Percentiles rank a stretch among this genome's conserved stretches.
These are phyloP conservation scores for Aspergillus taichungensis DNA, from an alignment of 495 filamentous ascomycete genomes.

Conservation along the genomic window DNA sequence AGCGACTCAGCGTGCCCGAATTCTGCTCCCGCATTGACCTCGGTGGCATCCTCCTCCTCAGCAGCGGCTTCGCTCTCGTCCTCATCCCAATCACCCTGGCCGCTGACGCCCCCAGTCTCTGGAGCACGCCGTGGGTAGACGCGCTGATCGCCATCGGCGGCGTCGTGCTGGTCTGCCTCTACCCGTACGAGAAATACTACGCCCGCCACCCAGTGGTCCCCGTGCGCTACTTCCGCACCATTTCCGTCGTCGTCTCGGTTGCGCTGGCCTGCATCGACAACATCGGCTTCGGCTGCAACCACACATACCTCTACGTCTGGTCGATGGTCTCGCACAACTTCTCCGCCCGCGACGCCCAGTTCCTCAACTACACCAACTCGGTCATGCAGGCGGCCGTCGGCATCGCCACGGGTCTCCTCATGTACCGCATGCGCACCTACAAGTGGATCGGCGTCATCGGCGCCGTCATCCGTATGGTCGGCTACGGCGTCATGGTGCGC, in stretches of 20 bases:
- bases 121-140: constrained; percentile 37
- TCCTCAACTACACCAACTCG: constrained; percentile 36
- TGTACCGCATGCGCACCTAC: constrained; percentile 34
- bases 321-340: constrained; percentile 33
- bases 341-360: constrained; percentile 33
- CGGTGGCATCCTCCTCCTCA: constrained; percentile 33
- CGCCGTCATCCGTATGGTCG: constrained; percentile 31
- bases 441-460: constrained; percentile 38
- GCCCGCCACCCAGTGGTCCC: constrained; percentile 37
- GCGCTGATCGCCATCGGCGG: constrained; percentile 32
- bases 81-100: constrained; percentile 35
- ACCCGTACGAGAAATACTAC: constrained; percentile 35
- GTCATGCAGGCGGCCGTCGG: constrained; percentile 34
- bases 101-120: constrained; percentile 25
- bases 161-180: constrained; percentile 24
- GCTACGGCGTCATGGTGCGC: constrained; percentile 43
- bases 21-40: constrained; percentile 42
- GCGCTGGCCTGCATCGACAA: constrained; percentile 31
- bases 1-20: constrained; percentile 25
- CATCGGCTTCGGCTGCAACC: constrained; percentile 31
- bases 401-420: constrained; percentile 32
- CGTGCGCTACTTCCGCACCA: constrained; percentile 32
- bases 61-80: constrained; percentile 25
- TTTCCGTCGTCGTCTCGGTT: constrained; percentile 29
- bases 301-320: constrained; percentile 42